Base-by-base conservation (phyloP, 148 eudicot genomes). In the Camellia lanceoleosa region DNA sequence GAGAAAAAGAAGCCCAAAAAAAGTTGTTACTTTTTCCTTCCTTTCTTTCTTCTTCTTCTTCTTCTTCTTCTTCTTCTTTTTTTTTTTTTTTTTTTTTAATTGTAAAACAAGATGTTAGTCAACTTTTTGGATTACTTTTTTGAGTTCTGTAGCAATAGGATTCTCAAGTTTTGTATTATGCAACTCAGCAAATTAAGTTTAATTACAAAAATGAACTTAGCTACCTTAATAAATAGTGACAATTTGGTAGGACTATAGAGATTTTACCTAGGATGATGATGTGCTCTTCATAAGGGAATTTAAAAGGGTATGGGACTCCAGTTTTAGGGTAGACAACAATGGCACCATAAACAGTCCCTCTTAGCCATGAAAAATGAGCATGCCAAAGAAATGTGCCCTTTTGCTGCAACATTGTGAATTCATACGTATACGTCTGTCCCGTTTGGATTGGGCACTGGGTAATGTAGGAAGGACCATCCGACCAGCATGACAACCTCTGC, bases 321-420 rank as follows among this genome's bases (percentile, higher is more conserved):
- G 86, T 74, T 79, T 87, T 92, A 1, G 95, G 95, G 54, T 86
- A 86, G 19, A 89, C 62, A 44, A 90, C 87, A 80, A 92, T 82
- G 81, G 92, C 95, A 47, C 95, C 95, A 77, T 92, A 81, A 72
- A 90, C 93, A 49, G 93, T 92, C 59, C 85, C 95, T 38, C 95
- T 78, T 64, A 90, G 93, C 95, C 95, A 92, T 3, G 90, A 87
- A 73, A 88, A 73, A 85, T 91, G 94, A 70, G 90, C 94, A 82
- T 91, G 94, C 94, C 94, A 91, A 11, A 91, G 74, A 76, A 92
- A 88, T 61, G 93, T 90, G 47, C 95, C 95, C 86, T 87, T 89
- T 70, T 92, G 95, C 65, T 82, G 70, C 73, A 80, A 75, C 72
- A 92, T 65, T 19, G 88, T 89, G 80, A 89, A 91, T 80, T 84